Evolutionary conservation across 1,284 basidiomycete species (phyloP), one percentile per base, ranked within the genome.

Genomic region (Coniferiporia sulphurascens): DNA sequence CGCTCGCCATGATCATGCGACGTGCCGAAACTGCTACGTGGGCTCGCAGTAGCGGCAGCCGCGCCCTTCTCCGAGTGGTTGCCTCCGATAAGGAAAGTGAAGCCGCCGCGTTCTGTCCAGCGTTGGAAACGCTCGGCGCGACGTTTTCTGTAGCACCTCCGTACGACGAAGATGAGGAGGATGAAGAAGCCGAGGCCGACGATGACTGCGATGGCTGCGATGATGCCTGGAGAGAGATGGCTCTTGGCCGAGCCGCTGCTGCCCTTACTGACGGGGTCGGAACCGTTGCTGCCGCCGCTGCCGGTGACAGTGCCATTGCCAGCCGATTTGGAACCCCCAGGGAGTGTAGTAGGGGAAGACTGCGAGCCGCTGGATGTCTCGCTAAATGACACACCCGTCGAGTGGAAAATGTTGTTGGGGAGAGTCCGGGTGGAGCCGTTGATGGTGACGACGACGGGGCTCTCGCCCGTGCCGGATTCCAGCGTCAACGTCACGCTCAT

Each of bases 11-110:
- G 59, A 45, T 60, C 59, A 22, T 49, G 45, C n/a, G 60, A 57
- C 35, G 60, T 61, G 3, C 60, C 60, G 22, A 61, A 61, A 55
- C 60, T 61, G 35, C 55, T 57, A 8, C 60, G 60, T 6, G 51
- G 50, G 35, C 60, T 61, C 13, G 55, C 43, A 4, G 55, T 52
- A 5, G 21, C 21, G 17, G 41, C 48, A 36, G 46, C n/a, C 35
- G 36, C 17, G 32, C 8, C 38, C 43, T 54, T 38, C 38, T 32
- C 58, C 35, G 13, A 27, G 8, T 34, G 34, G 41, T 15, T 34
- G 2, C 48, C 58, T 22, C 21, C 38, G 27, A 22, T 22, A 10
- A 59, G 44, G 27, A 53, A 53, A 32, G 48, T n/a, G 17, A 50
- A 49, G 5, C 35, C 43, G 45, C 58, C 52, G 13, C 60, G 50